These are phyloP conservation scores for Cryphonectria nitschkei DNA, from an alignment of 2,329 filamentous ascomycete species.

Conservation along the genomic window DNA sequence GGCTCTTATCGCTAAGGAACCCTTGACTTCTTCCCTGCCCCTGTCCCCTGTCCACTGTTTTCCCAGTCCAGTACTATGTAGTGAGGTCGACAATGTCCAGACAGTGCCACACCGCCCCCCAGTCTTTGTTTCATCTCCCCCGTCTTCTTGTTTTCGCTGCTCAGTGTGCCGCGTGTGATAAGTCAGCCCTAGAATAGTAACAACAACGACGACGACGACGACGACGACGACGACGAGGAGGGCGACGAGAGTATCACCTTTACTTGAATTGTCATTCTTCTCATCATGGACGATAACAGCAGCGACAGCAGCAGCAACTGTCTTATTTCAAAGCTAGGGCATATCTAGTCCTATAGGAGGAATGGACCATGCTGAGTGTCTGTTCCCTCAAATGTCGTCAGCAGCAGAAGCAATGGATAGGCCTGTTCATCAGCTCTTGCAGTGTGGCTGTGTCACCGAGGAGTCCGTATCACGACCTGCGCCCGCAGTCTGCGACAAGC, in stretches of 20 bases:
- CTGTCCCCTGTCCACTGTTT: background rate
- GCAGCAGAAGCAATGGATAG: background rate
- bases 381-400: background rate
- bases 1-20: background rate
- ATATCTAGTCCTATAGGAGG: background rate
- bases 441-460: constrained; percentile 6
- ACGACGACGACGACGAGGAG: too few relatives aligned
- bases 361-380: background rate
- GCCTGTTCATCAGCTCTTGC: constrained; percentile 6
- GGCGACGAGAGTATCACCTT: background rate
- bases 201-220: too few relatives aligned
- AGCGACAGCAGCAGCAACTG: too few relatives aligned
- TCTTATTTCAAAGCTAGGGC: too few relatives aligned
- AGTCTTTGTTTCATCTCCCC: background rate
- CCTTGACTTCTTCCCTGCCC: background rate
- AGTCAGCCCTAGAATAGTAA: background rate
- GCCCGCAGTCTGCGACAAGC: background rate
- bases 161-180: background rate
- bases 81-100: background rate
- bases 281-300: background rate
- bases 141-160: background rate
- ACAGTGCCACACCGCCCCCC: background rate
- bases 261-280: background rate
- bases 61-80: background rate
- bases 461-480: background rate